Conservation (phyloP, 2,329 filamentous ascomycete genomes). For the Tricladium varicosporioides region DNA sequence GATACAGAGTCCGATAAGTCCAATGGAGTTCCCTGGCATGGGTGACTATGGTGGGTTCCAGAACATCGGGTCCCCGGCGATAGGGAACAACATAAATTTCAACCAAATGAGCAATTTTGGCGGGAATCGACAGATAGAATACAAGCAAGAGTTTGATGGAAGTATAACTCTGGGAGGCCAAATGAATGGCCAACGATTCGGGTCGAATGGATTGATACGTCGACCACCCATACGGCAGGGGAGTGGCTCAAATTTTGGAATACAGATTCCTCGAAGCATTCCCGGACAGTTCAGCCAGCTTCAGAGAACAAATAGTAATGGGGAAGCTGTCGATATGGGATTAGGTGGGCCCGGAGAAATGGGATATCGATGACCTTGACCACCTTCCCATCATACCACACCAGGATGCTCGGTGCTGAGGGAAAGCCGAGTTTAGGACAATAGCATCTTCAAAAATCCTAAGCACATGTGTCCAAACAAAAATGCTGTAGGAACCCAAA, state of each 20-base stretch:
- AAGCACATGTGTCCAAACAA: no score
- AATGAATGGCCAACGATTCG: conserved; percentile 8
- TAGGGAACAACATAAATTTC: conserved; percentile 12
- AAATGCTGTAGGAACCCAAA: no score
- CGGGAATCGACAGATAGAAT: conserved; percentile 19
- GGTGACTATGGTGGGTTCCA: conserved; percentile 23
- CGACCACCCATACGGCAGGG: conserved; percentile 28
- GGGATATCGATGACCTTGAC: conserved; percentile 12
- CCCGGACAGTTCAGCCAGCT: conserved; percentile 26
- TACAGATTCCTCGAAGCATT: conserved; percentile 28
- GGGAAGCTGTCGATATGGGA: conserved; percentile 10
- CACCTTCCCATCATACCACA: neutral
- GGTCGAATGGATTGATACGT: conserved; percentile 15
- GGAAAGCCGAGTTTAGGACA: neutral
- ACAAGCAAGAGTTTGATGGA: conserved; percentile 26
- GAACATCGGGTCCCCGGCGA: conserved; percentile 19
- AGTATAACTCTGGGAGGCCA: conserved; percentile 1
- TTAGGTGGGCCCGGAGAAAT: conserved; percentile 12
- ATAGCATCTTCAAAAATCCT: no score
- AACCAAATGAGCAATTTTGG: conserved; percentile 20
- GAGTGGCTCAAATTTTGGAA: conserved; percentile 21
- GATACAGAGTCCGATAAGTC: conserved; percentile 25
- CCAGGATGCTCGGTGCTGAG: neutral
- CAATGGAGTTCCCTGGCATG: conserved; percentile 27
- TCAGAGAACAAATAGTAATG: conserved; percentile 22